Base-by-base conservation (phyloP, 495 filamentous ascomycete species). In the Tuber microsphaerosporum region DNA sequence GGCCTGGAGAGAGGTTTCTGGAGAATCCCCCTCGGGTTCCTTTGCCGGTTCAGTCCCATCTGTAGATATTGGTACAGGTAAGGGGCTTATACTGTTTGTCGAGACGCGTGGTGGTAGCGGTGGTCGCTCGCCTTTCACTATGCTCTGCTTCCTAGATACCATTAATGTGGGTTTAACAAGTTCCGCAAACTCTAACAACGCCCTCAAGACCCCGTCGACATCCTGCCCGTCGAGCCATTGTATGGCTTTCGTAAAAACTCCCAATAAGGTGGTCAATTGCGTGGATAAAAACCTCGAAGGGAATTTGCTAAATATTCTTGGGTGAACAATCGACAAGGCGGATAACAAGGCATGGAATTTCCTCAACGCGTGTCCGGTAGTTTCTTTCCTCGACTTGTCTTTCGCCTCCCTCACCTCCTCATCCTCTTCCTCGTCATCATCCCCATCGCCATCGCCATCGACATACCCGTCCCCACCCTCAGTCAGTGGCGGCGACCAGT, bases 281-380 rank as follows among this genome's bases (percentile, higher is more conserved):
- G 92, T 92, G n/a, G 92, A 92, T 44, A 99, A 87, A 83, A 99
- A 99, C 26, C 94, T 91, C 74, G 93, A 96, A 2, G 95, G 95
- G 74, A 91, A 91, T 84, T 94, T 94, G 4, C 95, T 95, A 83
- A 92, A 90, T 83, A 99, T 94, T 68, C 95, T 90, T 22, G 87
- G 88, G 83, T 97, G 95, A 12, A 97, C 88, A n/a, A 92, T 91
- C 5, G 90, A 89, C 2, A 99, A 89, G 86, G 97, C 91, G 34
- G 89, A 88, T 45, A 97, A 83, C 3, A 99, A 86, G 14, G 89
- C 88, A 76, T 91, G 89, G 87, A 97, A 97, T 75, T 93, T 87
- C 48, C 76, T 70, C 75, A 77, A 20, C 45, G 82, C 71, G 71
- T 74, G 82, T 74, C 76, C 43, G 39, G 74, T 65, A 61, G 74